Conservation (phyloP, 1,284 basidiomycete genomes). For the Thelephora terrestris region DNA sequence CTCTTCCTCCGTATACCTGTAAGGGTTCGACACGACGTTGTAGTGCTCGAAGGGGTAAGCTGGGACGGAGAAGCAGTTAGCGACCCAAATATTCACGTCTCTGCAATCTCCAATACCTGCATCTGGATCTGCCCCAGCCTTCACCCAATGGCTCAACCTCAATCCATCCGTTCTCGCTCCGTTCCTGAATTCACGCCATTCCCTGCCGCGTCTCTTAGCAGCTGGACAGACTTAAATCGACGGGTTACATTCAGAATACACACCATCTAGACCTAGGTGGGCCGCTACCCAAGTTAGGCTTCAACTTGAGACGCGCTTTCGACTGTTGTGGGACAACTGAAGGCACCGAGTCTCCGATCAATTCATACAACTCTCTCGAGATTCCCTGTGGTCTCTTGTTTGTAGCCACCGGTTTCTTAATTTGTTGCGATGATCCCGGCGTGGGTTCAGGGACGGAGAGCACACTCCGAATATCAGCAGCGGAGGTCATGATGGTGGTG, state of each 20-base stretch:
- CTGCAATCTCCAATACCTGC: conserved; percentile 32
- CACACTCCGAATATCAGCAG: conserved; percentile 76
- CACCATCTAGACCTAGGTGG: conserved; percentile 55
- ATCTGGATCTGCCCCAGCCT: conserved; percentile 42
- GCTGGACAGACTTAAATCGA: background rate
- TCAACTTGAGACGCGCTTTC: conserved; percentile 81
- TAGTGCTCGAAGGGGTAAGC: conserved; percentile 78
- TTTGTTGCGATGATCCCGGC: conserved; percentile 24
- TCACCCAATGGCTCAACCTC: conserved; percentile 62
- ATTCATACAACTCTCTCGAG: conserved; percentile 83
- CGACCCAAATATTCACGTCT: background rate
- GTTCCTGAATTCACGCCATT: conserved; percentile 65
- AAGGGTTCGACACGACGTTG: conserved; percentile 59
- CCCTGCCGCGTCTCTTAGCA: conserved; percentile 41
- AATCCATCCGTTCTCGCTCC: conserved; percentile 48
- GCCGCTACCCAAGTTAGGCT: conserved; percentile 59
- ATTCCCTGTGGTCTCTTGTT: conserved; percentile 79
- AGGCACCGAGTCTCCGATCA: conserved; percentile 89
- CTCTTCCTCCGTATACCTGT: conserved; percentile 86
- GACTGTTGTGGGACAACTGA: conserved; percentile 66
- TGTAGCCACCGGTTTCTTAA: conserved; percentile 24
- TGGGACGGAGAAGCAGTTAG: conserved; percentile 17
- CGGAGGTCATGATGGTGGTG: conserved; percentile 47
- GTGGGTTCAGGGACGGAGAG: conserved; percentile 47
- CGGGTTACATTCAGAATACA: conserved; percentile 2